Conservation (phyloP, 176 grass and related monocot species). For the Otatea glauca region DNA sequence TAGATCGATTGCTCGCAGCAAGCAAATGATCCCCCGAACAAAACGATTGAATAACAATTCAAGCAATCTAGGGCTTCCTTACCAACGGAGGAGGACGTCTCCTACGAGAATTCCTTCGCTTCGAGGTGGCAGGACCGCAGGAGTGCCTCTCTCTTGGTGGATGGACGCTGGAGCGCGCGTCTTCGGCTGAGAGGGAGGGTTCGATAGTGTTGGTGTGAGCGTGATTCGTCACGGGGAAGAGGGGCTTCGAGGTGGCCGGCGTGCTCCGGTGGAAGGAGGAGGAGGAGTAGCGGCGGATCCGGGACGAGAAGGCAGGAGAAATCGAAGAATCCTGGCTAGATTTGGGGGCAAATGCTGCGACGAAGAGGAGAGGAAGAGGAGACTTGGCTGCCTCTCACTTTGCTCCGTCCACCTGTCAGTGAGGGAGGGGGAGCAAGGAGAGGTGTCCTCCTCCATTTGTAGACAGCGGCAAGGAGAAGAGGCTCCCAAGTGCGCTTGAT, state of each 20-base stretch:
- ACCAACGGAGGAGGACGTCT: background rate
- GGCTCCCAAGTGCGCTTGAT: background rate
- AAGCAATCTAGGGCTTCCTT: background rate
- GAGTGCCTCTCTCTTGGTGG: no score
- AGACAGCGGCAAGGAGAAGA: background rate
- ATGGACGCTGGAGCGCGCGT: no score
- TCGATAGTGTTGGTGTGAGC: no score
- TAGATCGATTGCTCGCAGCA: background rate
- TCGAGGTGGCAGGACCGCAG: no score
- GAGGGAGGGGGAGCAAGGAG: background rate
- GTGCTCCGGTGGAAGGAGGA: no score
- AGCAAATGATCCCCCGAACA: no score
- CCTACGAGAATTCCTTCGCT: no score
- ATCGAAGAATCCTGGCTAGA: background rate
- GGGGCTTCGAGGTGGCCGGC: no score
- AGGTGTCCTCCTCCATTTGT: slow-evolving; percentile 38
- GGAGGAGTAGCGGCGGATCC: no score
- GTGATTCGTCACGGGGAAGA: no score
- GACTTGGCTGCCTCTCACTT: slow-evolving; percentile 30
- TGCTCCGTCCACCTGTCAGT: slow-evolving; percentile 47
- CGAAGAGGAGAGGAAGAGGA: background rate
- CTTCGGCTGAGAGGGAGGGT: no score
- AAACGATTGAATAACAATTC: no score
- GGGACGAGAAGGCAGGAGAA: background rate
- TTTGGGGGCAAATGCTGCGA: slow-evolving; percentile 22